Evolutionary conservation across 345 rosid species (phyloP).

Genomic region (Lenwebbia sp.): DNA sequence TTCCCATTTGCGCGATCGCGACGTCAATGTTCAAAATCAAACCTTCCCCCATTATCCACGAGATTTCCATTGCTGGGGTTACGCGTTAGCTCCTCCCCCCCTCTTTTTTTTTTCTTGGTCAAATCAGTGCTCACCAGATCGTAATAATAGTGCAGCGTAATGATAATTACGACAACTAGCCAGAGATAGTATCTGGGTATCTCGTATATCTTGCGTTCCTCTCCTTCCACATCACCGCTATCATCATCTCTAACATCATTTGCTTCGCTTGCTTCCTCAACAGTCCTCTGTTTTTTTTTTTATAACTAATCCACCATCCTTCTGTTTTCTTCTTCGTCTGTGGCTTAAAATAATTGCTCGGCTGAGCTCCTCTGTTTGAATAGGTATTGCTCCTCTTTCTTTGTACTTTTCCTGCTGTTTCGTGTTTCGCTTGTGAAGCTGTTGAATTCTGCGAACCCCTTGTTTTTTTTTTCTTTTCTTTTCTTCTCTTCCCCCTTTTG

Average conservation of each 20-base stretch:
- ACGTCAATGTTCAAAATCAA: neutral
- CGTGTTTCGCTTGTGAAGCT: neutral
- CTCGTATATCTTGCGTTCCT: neutral
- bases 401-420: neutral
- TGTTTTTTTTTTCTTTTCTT: neutral
- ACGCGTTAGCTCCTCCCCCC: neutral
- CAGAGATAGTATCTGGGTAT: neutral
- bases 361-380: neutral
- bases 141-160: neutral
- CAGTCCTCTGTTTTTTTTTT: neutral
- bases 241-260: neutral
- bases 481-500: neutral
- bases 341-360: neutral
- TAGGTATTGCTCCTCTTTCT: neutral
- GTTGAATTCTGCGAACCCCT: neutral
- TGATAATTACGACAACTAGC: neutral
- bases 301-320: neutral
- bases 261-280: neutral
- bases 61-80: neutral
- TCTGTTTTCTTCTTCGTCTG: neutral
- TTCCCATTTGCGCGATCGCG: neutral
- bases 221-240: neutral
- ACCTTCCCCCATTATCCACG: neutral
- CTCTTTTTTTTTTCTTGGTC: neutral
- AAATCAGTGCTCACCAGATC: neutral